A percentile compares a stretch with the other conserved stretches of the same genome.
Conservation (phyloP, 495 filamentous ascomycete genomes). For the Talaromyces wortmannii region DNA sequence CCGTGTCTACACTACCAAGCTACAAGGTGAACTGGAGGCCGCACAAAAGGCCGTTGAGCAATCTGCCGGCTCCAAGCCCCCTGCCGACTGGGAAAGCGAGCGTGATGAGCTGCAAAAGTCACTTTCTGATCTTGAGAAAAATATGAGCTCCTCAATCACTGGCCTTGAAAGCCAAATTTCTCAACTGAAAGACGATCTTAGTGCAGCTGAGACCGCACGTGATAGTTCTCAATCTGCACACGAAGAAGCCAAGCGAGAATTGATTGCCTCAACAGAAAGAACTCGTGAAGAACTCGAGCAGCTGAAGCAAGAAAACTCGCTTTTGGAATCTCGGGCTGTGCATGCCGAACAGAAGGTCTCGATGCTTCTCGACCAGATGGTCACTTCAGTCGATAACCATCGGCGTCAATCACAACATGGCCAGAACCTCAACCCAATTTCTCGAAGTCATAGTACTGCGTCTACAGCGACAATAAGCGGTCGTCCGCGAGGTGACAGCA, state of each 20-base stretch:
- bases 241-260: slow-evolving; percentile 51
- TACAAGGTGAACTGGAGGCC: slow-evolving; percentile 72
- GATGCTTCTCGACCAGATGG: slow-evolving; percentile 88
- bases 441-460: slow-evolving; percentile 37
- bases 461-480: slow-evolving; percentile 31
- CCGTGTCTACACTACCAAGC: slow-evolving; percentile 74
- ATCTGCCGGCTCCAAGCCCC: slow-evolving; percentile 26
- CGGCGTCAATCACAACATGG: slow-evolving; percentile 66
- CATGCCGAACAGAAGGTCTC: slow-evolving; percentile 93
- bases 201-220: slow-evolving; percentile 56
- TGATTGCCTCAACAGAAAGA: slow-evolving; percentile 46
- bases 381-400: slow-evolving; percentile 88
- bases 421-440: slow-evolving; percentile 30
- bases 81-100: slow-evolving; percentile 70
- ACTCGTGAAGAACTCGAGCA: slow-evolving; percentile 67
- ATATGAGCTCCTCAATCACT: slow-evolving; percentile 55
- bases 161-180: slow-evolving; percentile 67
- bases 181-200: slow-evolving; percentile 60
- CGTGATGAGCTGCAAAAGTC: slow-evolving; percentile 58
- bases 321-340: slow-evolving; percentile 72
- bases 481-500: slow-evolving; percentile 34
- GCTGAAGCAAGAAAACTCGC: slow-evolving; percentile 71
- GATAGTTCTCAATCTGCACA: slow-evolving; percentile 50
- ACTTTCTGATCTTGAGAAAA: slow-evolving; percentile 57
- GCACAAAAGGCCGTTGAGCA: slow-evolving; percentile 34